Conservation (phyloP, 2,329 filamentous ascomycete species). For the Aureobasidium pullulans region DNA sequence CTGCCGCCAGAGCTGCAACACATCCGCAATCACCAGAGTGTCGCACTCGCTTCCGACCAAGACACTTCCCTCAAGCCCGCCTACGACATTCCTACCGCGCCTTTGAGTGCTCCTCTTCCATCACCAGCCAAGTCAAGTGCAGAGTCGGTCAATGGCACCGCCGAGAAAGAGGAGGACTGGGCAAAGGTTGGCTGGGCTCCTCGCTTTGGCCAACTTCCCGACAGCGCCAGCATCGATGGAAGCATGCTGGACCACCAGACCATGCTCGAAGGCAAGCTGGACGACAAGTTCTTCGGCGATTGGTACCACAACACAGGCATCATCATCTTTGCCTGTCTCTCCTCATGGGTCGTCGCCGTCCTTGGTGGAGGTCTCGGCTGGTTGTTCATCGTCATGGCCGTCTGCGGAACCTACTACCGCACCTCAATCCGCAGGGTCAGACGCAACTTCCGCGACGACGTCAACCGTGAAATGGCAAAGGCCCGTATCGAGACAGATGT, state of each 20-base stretch:
- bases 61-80: conserved; percentile 61
- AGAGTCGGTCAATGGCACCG: conserved; percentile 35
- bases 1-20: conserved; percentile 59
- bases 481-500: conserved; percentile 80
- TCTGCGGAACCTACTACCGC: conserved; percentile 90
- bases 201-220: conserved; percentile 64
- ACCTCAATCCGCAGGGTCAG: conserved; percentile 90
- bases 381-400: conserved; percentile 87
- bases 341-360: conserved; percentile 82
- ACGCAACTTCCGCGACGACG: conserved; percentile 91
- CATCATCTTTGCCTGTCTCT: conserved; percentile 84
- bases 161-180: conserved; percentile 47
- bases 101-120: conserved; percentile 59
- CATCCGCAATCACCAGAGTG: conserved; percentile 53
- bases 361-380: conserved; percentile 87
- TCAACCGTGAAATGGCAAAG: conserved; percentile 81
- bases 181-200: conserved; percentile 77
- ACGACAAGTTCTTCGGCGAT: conserved; percentile 89
- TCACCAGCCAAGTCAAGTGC: conserved; percentile 35
- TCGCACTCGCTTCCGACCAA: conserved; percentile 69
- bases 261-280: conserved; percentile 72
- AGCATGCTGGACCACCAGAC: conserved; percentile 76
- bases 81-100: conserved; percentile 71
- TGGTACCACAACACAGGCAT: conserved; percentile 98
- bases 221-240: conserved; percentile 44